Evolutionary conservation across 164 flowering plant genomes (phyloP).

Genomic region (Chloranthus sessilifolius): DNA sequence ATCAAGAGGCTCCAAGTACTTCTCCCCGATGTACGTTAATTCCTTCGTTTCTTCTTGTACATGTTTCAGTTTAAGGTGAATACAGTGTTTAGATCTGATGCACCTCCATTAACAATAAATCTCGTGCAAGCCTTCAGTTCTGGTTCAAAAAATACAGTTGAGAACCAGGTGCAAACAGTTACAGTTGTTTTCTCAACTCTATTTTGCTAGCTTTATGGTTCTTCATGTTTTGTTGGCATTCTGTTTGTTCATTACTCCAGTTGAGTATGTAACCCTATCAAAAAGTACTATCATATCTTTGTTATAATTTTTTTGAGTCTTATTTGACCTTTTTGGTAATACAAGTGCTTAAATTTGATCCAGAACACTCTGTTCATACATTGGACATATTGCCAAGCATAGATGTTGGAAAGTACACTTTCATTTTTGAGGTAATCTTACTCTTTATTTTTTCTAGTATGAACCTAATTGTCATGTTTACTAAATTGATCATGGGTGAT

Average conservation of each 20-base stretch:
- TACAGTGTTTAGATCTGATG: slow-evolving; percentile 56
- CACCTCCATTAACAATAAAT: slow-evolving; percentile 51
- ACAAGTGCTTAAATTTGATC: slow-evolving; percentile 75
- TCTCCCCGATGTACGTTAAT: not conserved
- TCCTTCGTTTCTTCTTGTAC: too few species aligned
- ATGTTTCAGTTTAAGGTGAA: slow-evolving; percentile 47
- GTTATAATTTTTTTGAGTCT: too few species aligned
- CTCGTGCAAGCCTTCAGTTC: slow-evolving; percentile 42
- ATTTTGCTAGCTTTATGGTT: slow-evolving; percentile 3
- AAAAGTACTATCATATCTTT: too few species aligned
- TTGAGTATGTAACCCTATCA: too few species aligned
- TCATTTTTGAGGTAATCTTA: slow-evolving; percentile 68
- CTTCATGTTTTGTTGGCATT: not conserved
- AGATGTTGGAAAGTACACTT: slow-evolving; percentile 75
- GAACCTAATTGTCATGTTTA: slow-evolving; percentile 1
- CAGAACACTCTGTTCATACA: slow-evolving; percentile 37
- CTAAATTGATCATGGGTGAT: slow-evolving; percentile 6
- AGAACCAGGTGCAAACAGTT: slow-evolving; percentile 59
- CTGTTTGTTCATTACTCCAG: too few species aligned
- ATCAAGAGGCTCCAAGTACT: too few species aligned
- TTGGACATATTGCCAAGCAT: slow-evolving; percentile 54
- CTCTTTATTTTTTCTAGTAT: slow-evolving; percentile 1
- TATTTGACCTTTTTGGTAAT: not conserved
- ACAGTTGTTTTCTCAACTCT: too few species aligned
- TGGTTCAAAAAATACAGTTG: slow-evolving; percentile 39